Evolutionary conservation across 495 filamentous ascomycete species (phyloP).

Genomic region (Darksidea phi): DNA sequence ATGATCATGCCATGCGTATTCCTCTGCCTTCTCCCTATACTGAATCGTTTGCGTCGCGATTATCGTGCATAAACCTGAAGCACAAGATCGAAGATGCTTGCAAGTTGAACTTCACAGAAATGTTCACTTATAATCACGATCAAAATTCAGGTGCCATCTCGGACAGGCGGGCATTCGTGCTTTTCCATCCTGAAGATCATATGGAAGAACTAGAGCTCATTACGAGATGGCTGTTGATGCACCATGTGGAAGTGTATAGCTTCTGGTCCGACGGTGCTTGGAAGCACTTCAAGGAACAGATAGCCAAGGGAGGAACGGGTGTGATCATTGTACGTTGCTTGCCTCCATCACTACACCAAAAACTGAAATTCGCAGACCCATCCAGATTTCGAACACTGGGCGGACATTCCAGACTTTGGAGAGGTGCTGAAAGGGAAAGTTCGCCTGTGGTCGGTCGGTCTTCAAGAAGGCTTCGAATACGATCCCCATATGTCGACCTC

Average conservation of each 20-base stretch:
- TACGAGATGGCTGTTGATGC: constrained; percentile 20
- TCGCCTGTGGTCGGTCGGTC: constrained; percentile 17
- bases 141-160: not conserved
- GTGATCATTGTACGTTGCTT: constrained; percentile 26
- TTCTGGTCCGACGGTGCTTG: constrained; percentile 26
- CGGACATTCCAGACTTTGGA: constrained; percentile 14
- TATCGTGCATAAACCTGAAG: constrained; percentile 8
- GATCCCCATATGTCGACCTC: not conserved
- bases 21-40: not conserved
- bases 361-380: not conserved
- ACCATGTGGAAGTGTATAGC: constrained; percentile 24
- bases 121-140: constrained; percentile 7
- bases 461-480: constrained; percentile 7
- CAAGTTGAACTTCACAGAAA: constrained; percentile 15
- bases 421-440: constrained; percentile 6
- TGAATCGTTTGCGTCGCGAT: not conserved
- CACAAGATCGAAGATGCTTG: constrained; percentile 9
- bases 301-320: constrained; percentile 17
- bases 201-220: constrained; percentile 28
- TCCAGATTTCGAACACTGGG: constrained; percentile 12
- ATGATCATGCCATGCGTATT: too few species aligned
- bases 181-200: constrained; percentile 30
- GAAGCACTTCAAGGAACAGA: constrained; percentile 22
- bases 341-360: not conserved
- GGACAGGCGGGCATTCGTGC: constrained; percentile 27